Evolutionary conservation across 2,329 filamentous ascomycete species (phyloP).

Genomic region (Penicillium frequentans): DNA sequence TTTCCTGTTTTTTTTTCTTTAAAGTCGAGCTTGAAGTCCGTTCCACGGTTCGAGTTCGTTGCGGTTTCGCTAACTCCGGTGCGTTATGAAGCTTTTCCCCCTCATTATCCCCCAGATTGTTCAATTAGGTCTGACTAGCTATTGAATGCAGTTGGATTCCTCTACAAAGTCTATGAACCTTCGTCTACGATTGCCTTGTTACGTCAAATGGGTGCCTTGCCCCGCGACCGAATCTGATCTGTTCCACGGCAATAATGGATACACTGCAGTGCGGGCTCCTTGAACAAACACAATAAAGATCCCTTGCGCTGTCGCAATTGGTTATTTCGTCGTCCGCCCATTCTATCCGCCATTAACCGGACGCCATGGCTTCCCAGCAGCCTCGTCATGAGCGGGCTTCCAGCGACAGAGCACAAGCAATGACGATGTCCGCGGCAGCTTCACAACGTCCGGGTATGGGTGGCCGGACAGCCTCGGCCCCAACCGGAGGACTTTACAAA

Average conservation of each 20-base stretch:
- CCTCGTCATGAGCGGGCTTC: conserved; percentile 31
- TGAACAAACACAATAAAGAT: conserved; percentile 28
- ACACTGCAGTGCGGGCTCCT: conserved; percentile 26
- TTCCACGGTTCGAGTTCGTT: conserved; percentile 1
- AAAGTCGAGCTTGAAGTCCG: neutral
- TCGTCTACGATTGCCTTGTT: neutral
- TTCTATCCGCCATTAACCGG: neutral
- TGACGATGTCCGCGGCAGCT: conserved; percentile 14
- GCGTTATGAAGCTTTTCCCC: neutral
- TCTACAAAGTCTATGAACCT: neutral
- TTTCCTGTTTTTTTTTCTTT: neutral
- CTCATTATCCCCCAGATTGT: neutral
- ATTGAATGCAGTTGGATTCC: neutral
- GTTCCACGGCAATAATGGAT: conserved; percentile 33
- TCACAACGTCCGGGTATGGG: conserved; percentile 33
- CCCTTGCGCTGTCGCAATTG: neutral
- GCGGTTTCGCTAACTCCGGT: neutral
- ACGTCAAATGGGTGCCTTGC: conserved; percentile 7
- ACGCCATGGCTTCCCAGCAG: conserved; percentile 29
- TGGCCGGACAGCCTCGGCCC: conserved; percentile 37
- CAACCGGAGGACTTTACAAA: conserved; percentile 30
- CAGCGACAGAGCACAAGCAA: conserved; percentile 32
- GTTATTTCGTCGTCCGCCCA: neutral
- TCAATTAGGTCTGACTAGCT: neutral
- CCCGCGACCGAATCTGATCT: conserved; percentile 11